Evolutionary conservation across 108 stramenopile genomes (phyloP).

Genomic region (Cyclostephanos tholiformis): DNA sequence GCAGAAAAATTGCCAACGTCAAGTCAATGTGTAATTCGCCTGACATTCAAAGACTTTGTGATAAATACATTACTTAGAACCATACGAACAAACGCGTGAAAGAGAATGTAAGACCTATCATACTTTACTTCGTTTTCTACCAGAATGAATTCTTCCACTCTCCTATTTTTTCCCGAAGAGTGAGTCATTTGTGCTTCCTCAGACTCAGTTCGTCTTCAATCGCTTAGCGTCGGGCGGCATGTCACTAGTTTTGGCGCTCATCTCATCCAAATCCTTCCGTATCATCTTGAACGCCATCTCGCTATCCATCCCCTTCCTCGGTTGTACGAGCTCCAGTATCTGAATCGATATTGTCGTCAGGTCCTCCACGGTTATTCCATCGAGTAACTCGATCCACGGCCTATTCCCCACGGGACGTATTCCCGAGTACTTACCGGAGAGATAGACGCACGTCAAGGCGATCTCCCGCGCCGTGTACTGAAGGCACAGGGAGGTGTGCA

Average conservation of each 20-base stretch:
- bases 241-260: conserved; percentile 5
- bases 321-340: conserved; percentile 40
- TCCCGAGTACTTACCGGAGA: conserved; percentile 67
- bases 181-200: too few species aligned
- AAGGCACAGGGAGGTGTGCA: conserved; percentile 81
- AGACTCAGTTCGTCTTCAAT: conserved; percentile 20
- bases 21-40: conserved; percentile 64
- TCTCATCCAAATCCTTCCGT: conserved; percentile 40
- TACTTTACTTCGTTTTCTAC: too few species aligned
- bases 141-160: too few species aligned
- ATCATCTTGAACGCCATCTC: conserved; percentile 31
- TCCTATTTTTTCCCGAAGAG: too few species aligned
- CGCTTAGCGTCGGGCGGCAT: conserved; percentile 22
- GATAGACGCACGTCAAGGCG: conserved; percentile 72
- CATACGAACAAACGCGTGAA: too few species aligned
- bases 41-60: conserved; percentile 70
- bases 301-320: conserved; percentile 30
- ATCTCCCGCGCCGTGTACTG: conserved; percentile 71
- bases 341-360: conserved; percentile 28
- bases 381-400: conserved; percentile 65
- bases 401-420: conserved; percentile 48
- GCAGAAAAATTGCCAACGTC: conserved; percentile 67
- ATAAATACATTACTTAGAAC: conserved; percentile 43
- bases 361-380: conserved; percentile 37
- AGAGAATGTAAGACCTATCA: too few species aligned